Percentiles rank a stretch among this genome's conserved stretches.
phyloP scores from a whole-genome alignment of 2,329 filamentous ascomycete genomes.

The Fusarium redolens region DNA sequence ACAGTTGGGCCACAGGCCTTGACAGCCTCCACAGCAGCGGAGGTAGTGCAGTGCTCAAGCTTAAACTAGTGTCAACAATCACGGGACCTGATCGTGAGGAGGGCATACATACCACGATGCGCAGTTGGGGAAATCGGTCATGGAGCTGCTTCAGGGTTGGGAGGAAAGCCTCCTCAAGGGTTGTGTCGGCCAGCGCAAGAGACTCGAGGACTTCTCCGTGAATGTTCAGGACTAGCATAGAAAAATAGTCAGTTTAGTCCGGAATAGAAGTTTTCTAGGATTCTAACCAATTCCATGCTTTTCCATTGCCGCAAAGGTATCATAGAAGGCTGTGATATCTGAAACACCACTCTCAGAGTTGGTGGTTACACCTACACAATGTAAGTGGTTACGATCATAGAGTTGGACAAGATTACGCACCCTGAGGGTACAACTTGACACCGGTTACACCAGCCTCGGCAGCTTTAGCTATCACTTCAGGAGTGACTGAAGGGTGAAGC shows the following conservation, averaged over 20 bases:
- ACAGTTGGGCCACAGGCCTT: slow-evolving; percentile 81
- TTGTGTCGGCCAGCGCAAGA: slow-evolving; percentile 59
- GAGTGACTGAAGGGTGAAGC: slow-evolving; percentile 71
- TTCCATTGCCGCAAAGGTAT: slow-evolving; percentile 92
- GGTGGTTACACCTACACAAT: slow-evolving; percentile 65
- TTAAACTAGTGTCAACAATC: slow-evolving; percentile 9
- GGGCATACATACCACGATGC: slow-evolving; percentile 61
- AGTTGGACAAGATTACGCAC: slow-evolving; percentile 28
- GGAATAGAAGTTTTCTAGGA: not conserved
- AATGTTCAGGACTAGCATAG: slow-evolving; percentile 79
- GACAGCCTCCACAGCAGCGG: slow-evolving; percentile 82
- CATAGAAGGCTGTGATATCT: slow-evolving; percentile 76
- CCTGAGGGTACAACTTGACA: slow-evolving; percentile 76
- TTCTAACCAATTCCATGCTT: slow-evolving; percentile 69
- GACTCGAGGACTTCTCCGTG: slow-evolving; percentile 81
- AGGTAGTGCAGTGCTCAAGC: slow-evolving; percentile 89
- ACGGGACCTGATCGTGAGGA: not conserved
- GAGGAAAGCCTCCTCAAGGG: slow-evolving; percentile 72
- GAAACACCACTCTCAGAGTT: slow-evolving; percentile 77
- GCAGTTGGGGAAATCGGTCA: slow-evolving; percentile 76
- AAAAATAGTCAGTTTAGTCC: slow-evolving; percentile 1
- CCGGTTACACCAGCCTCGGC: slow-evolving; percentile 76
- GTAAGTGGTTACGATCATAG: slow-evolving; percentile 20
- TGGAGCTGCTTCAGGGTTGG: slow-evolving; percentile 82
- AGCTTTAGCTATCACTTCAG: slow-evolving; percentile 77